Conservation (phyloP, 371 early-diverging fungal genomes). For the Rhizopus sp. region DNA sequence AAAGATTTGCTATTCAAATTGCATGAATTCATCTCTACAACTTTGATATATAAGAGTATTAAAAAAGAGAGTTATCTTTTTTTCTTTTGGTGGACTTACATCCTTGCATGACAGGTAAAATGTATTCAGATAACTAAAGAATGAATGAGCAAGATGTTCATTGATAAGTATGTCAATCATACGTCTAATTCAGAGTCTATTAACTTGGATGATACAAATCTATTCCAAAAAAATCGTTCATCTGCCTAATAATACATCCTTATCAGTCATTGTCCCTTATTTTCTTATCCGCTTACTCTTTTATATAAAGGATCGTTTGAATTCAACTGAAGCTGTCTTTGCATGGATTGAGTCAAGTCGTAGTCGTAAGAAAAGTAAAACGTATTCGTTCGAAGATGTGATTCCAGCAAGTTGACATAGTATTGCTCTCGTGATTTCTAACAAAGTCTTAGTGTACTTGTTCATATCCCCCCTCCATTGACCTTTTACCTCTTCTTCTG, state of each 20-base stretch:
- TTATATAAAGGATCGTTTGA: conserved; percentile 40
- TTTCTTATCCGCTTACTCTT: conserved; percentile 33
- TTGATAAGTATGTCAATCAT: conserved; percentile 13
- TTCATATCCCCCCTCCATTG: background rate
- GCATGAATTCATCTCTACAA: conserved; percentile 53
- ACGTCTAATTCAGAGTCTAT: conserved; percentile 61
- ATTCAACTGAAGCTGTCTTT: conserved; percentile 63
- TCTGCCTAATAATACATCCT: conserved; percentile 60
- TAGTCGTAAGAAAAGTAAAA: conserved; percentile 88
- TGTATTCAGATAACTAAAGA: conserved; percentile 69
- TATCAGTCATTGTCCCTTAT: background rate
- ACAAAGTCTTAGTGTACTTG: background rate
- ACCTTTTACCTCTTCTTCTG: conserved; percentile 49
- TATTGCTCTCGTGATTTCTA: conserved; percentile 64
- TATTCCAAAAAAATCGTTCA: conserved; percentile 93
- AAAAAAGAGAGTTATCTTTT: background rate
- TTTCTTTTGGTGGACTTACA: conserved; percentile 57
- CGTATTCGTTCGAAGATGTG: conserved; percentile 64
- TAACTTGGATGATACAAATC: conserved; percentile 64
- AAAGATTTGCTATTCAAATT: conserved; percentile 66
- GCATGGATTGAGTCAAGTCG: conserved; percentile 84
- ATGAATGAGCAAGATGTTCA: background rate
- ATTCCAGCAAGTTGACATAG: conserved; percentile 73
- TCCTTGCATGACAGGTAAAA: conserved; percentile 91
- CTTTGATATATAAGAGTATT: conserved; percentile 22